Conservation (phyloP, 768 basidiomycete species). For the Mycena latifolia region DNA sequence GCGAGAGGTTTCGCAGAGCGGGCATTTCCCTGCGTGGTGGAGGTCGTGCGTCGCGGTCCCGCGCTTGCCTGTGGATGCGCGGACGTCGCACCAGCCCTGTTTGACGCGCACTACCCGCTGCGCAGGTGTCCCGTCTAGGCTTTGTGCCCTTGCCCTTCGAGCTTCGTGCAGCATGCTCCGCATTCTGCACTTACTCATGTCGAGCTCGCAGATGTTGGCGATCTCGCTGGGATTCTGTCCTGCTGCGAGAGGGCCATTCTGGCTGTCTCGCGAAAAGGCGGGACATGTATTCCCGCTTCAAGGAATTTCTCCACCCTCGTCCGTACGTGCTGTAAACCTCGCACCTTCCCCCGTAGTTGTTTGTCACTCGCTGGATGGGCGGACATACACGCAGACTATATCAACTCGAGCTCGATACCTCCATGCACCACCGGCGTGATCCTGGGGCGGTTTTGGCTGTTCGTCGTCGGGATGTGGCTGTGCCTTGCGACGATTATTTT, state of each 20-base stretch:
- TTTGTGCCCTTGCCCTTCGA: slow-evolving; percentile 8
- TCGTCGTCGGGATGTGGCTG: not conserved
- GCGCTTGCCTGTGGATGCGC: slow-evolving; percentile 8
- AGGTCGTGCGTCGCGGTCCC: slow-evolving; percentile 7
- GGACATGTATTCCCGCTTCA: slow-evolving; percentile 4
- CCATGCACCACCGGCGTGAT: slow-evolving; percentile 10
- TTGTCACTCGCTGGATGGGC: slow-evolving; percentile 1
- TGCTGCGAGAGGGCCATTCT: slow-evolving; percentile 9
- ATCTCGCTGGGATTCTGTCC: slow-evolving; percentile 2
- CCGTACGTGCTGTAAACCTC: slow-evolving; percentile 5
- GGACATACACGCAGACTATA: slow-evolving; percentile 16
- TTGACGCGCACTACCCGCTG: slow-evolving; percentile 12
- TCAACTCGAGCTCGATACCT: slow-evolving; percentile 14
- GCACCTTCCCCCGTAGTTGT: not conserved
- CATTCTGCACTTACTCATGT: not conserved
- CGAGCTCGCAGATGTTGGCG: slow-evolving; percentile 11
- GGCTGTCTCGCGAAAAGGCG: not conserved
- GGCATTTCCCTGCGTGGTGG: slow-evolving; percentile 4
- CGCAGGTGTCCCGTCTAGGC: slow-evolving; percentile 9
- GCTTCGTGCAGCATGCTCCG: slow-evolving; percentile 1
- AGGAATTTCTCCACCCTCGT: slow-evolving; percentile 3
- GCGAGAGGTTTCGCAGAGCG: slow-evolving; percentile 10
- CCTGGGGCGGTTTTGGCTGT: slow-evolving; percentile 3
- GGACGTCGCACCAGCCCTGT: slow-evolving; percentile 9
- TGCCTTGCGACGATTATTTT: slow-evolving; percentile 13